Conservation (phyloP, 2,329 filamentous ascomycete genomes). For the Diplodia sapinea region DNA sequence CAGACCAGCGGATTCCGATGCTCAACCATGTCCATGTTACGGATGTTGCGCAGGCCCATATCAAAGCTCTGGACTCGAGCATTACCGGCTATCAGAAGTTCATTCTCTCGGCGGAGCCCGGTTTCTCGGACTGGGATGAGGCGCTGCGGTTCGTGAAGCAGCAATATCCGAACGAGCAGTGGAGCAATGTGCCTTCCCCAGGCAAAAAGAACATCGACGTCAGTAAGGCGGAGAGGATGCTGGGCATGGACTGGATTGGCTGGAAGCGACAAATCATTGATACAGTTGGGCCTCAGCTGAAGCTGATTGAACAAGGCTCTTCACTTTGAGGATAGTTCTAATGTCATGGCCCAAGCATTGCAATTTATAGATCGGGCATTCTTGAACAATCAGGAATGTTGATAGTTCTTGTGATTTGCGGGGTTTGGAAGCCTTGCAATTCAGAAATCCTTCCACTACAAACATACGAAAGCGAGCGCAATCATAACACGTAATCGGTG, state of each 20-base stretch:
- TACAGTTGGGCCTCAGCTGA: constrained; percentile 26
- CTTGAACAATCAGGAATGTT: too few relatives aligned
- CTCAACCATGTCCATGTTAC: constrained; percentile 37
- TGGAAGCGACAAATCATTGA: constrained; percentile 25
- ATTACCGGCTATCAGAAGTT: constrained; percentile 34
- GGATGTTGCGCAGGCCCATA: constrained; percentile 40
- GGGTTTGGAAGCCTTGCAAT: too few relatives aligned
- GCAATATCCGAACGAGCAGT: constrained; percentile 34
- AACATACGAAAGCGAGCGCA: too few relatives aligned
- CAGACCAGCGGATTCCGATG: constrained; percentile 33
- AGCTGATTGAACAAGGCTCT: background rate
- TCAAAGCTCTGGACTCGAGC: constrained; percentile 34
- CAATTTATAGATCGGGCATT: too few relatives aligned
- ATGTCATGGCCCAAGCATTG: background rate
- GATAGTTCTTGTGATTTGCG: too few relatives aligned
- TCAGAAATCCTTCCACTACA: too few relatives aligned
- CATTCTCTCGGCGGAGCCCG: constrained; percentile 27
- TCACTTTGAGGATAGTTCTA: background rate
- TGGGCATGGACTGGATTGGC: constrained; percentile 34
- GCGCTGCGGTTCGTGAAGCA: constrained; percentile 34
- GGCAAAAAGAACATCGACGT: constrained; percentile 32
- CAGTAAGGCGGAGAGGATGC: constrained; percentile 33
- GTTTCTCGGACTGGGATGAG: constrained; percentile 34
- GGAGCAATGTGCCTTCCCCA: constrained; percentile 31
- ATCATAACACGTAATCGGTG: too few relatives aligned